Evolutionary conservation across 345 rosid genomes (phyloP), one percentile per base, ranked within the genome.

Genomic region (Eucalyptus marginata): DNA sequence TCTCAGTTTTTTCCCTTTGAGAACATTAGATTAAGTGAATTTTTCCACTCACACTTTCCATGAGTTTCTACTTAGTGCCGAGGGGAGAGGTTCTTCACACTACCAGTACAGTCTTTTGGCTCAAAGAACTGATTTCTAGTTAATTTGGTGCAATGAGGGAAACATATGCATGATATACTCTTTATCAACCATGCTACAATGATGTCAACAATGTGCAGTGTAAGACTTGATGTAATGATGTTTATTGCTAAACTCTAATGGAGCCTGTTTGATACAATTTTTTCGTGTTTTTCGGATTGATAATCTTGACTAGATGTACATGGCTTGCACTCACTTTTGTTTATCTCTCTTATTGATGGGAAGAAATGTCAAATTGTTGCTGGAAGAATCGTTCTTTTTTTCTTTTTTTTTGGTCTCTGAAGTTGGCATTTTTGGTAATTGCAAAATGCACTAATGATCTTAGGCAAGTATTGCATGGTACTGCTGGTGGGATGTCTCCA

Each of bases 381-480:
- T 40, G 29, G 84, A 76, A 76, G 84, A 22, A 43, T 87, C 22
- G 10, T 17, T 27, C 29, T 56, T 25, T 3, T 86, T 86, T 59
- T 31, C n/a, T 59, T 31, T 56, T 33, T 40, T 29, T 54, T 54
- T 7, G 50, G 33, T 24, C 46, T 88, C n/a, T 24, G 33, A 29
- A 79, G 27, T 33, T 80, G 40, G 49, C 64, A 40, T 47, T 43
- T 31, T 88, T 29, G 16, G 46, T 80, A 47, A 76, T 47, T 81
- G 2, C 83, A 40, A 86, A 71, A 50, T 89, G 51, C 18, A 36
- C 66, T 68, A 49, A 83, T 88, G 85, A 90, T 91, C 91, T 93
- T 93, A 97, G 99, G 96, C 99, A 98, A 95, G 98, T 96, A 86
- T 92, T 98, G 93, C 99, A 97, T 93, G 95, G 97, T 87, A 87